Evolutionary conservation across 1,139 yeast species (phyloP), one percentile per base, ranked within the genome.

Genomic region (Dujonia santamariae): DNA sequence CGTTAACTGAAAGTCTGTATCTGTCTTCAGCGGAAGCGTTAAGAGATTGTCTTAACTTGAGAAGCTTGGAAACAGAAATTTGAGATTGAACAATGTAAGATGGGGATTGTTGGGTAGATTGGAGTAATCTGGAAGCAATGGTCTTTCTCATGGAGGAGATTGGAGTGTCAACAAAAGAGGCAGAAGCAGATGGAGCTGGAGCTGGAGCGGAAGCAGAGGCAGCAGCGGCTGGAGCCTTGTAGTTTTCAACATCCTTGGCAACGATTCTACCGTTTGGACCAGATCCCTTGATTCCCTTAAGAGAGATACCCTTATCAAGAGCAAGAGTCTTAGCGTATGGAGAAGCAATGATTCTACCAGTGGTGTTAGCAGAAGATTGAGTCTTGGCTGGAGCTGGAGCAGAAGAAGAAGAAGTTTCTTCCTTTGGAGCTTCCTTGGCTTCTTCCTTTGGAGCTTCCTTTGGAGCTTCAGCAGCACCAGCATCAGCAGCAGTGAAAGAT

Each of bases 181-280:
- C 78, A 37, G 69, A 61, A 26, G 82, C 61, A 9, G 81, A 46
- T 29, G 82, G 65, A 24, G 80, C 61, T n/a, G n/a, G n/a, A 22
- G 80, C 54, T 28, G 77, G 55, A 25, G 80, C 53, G 33, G 80
- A 53, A 27, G 78, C 51, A 27, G 74, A 56, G 23, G 77, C 51
- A 32, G 75, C 56, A 21, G 71, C 50, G 26, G 68, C 48, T 28
- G 78, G 59, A 24, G 73, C 54, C 54, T 74, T 60, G 68, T 68
- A 77, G 56, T 69, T 70, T 67, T 90, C 96, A 44, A 92, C 84
- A 59, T 92, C 98, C 54, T 80, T 80, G 57, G 92, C 94, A 47
- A 85, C 74, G 56, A 92, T 86, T 72, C 98, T 85, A 47, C 97
- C 97, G 52, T 75, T 75, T 58, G 97, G 97, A 51, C 98, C 98